Conservation (phyloP, 169 alveolate species). For the Theileria annulata region DNA sequence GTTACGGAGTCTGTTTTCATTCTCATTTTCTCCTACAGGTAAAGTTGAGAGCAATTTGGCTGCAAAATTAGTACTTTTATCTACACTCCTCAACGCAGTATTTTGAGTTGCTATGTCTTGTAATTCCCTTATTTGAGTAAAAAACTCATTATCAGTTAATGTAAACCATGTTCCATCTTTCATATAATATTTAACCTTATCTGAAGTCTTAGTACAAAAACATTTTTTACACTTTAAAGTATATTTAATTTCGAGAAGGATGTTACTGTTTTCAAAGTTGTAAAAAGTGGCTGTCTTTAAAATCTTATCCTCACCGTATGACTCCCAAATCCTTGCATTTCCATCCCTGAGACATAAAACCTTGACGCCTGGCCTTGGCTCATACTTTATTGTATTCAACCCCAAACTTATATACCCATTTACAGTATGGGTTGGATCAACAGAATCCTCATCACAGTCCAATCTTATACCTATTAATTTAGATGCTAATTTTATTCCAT, state of each 20-base stretch:
- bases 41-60: background rate
- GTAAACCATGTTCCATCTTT: background rate
- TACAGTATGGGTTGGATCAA: background rate
- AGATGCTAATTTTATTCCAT: background rate
- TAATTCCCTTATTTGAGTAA: background rate
- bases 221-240: background rate
- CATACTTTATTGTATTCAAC: background rate
- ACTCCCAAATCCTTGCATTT: background rate
- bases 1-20: background rate
- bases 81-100: background rate
- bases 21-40: background rate
- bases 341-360: background rate
- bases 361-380: slow-evolving; percentile 6
- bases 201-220: background rate
- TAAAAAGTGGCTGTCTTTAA: background rate
- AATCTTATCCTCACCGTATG: background rate
- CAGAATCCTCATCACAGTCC: background rate
- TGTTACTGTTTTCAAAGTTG: background rate
- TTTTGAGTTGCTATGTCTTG: background rate
- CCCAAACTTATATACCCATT: background rate
- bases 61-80: background rate
- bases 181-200: background rate
- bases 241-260: background rate
- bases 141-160: background rate
- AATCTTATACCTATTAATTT: background rate